A percentile compares a stretch with the other conserved stretches of the same genome.
These are phyloP conservation scores for Zizania latifolia DNA, from an alignment of 176 grass and related monocot genomes.

Conservation along the genomic window DNA sequence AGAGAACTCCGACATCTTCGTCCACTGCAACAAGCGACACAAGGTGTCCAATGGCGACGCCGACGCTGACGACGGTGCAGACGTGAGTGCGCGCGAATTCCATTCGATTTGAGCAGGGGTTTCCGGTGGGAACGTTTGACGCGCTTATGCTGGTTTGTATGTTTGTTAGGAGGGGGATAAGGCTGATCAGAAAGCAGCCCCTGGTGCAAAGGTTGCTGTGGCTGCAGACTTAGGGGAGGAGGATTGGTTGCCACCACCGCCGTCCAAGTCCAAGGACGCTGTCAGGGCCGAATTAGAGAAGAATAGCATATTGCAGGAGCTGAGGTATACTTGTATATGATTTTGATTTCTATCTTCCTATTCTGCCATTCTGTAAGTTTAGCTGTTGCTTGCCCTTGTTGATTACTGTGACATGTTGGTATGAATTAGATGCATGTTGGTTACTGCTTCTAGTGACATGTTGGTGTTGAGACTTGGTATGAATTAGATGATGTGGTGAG, in stretches of 20 bases:
- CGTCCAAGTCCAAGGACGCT: slow-evolving; percentile 44
- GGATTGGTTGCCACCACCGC: slow-evolving; percentile 69
- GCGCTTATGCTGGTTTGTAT: neutral
- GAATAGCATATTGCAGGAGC: slow-evolving; percentile 37
- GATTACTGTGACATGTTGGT: neutral
- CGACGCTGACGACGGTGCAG: neutral
- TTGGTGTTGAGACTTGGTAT: neutral
- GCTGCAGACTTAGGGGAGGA: slow-evolving; percentile 48
- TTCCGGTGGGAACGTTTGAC: neutral
- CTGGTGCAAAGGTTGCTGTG: slow-evolving; percentile 11
- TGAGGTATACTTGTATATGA: slow-evolving; percentile 40
- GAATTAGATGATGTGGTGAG: neutral
- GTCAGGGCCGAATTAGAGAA: slow-evolving; percentile 1
- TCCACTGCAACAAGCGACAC: slow-evolving; percentile 57
- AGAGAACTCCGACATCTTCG: slow-evolving; percentile 58
- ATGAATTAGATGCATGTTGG: neutral
- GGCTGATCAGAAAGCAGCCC: neutral
- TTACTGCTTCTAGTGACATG: neutral
- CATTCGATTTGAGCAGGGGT: neutral
- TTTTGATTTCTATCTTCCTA: neutral
- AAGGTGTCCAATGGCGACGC: neutral
- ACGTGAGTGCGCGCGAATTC: slow-evolving; percentile 23
- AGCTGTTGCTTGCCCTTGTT: neutral
- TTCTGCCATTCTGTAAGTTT: slow-evolving; percentile 1
- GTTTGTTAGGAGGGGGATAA: slow-evolving; percentile 9